Base-by-base conservation (phyloP, 371 early-diverging fungal species). In the Mortierella sp. region DNA sequence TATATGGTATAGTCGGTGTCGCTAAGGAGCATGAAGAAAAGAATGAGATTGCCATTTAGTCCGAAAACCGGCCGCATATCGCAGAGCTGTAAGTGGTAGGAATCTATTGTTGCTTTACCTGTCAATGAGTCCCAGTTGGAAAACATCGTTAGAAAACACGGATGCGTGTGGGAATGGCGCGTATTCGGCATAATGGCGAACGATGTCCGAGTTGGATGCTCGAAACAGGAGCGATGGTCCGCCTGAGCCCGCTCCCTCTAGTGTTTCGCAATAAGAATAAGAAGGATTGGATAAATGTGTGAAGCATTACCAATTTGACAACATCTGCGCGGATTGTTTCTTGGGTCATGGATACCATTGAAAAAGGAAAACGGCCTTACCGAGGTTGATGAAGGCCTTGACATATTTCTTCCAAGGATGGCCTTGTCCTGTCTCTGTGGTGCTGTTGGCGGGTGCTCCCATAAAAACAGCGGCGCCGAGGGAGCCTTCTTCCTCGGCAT, bases 401-500 rank as follows among this genome's bases (percentile, higher is more conserved):
- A 96, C 91, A 34, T 93, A 82, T 28, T 88, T 79, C 44, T 91
- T 94, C 96, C 96, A 96, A 34, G 94, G 94, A 84, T 97, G 97
- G 24, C 82, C 82, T 9, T 28, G 48, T 1, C 86, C 86, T 14
- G 76, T 50, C 14, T 81, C 79, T 31, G 71, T 71, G 11, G 82
- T 79, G 54, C 77, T 79, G 72, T 82, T 74, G 13, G 71, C 73
- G 53, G 64, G 75, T 0, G 82, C 77, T 10, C 91, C 86, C 48
- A 94, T 86, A 82, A 97, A 95, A 1, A 92, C 85, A 13, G 87
- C 78, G 0, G 94, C 95, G 13, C 97, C 98, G 69, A 92, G 81
- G 16, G 91, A 78, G 0, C 95, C 96, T 48, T 90, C 89, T 85
- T 97, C 98, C 79, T 97, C 98, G 54, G 93, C 94, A 77, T 96